phyloP scores from a whole-genome alignment of 305 asterid genomes.

The Fraxinus xanthoxyloides region DNA sequence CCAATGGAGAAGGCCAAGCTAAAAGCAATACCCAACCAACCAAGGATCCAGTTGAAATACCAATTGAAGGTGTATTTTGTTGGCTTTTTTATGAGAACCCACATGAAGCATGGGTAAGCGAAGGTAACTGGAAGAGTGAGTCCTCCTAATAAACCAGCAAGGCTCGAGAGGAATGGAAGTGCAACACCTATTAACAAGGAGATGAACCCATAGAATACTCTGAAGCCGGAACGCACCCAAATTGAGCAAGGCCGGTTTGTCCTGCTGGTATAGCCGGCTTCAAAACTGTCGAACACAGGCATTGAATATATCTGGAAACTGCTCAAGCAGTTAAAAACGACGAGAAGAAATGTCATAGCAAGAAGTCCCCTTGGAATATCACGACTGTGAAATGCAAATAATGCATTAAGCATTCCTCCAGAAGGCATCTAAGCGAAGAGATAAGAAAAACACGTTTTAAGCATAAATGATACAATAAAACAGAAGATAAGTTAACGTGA shows the following conservation, averaged over 20 bases:
- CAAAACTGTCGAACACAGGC: conserved; percentile 96
- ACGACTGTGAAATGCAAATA: conserved; percentile 71
- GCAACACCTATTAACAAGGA: conserved; percentile 86
- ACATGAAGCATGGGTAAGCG: conserved; percentile 97
- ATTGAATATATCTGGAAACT: conserved; percentile 96
- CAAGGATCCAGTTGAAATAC: conserved; percentile 82
- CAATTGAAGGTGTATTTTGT: conserved; percentile 69
- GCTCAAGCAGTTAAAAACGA: conserved; percentile 91
- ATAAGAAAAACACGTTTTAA: neutral
- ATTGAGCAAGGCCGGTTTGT: conserved; percentile 86
- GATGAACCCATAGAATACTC: conserved; percentile 74
- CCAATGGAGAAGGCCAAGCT: conserved; percentile 92
- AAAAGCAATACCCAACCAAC: conserved; percentile 86
- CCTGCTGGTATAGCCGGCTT: conserved; percentile 83
- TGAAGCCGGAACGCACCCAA: conserved; percentile 90
- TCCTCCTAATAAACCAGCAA: conserved; percentile 88
- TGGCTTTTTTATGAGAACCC: conserved; percentile 85
- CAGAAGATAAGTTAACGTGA: neutral
- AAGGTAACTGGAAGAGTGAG: conserved; percentile 90
- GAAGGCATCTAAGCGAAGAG: conserved; percentile 71
- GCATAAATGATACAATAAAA: neutral
- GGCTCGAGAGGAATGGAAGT: conserved; percentile 85
- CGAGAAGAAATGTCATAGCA: conserved; percentile 78
- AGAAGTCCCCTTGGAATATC: conserved; percentile 83
- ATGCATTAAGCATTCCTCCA: conserved; percentile 76